Conservation (phyloP, 2,329 filamentous ascomycete genomes). For the Ceratocystis cacaofunesta region DNA sequence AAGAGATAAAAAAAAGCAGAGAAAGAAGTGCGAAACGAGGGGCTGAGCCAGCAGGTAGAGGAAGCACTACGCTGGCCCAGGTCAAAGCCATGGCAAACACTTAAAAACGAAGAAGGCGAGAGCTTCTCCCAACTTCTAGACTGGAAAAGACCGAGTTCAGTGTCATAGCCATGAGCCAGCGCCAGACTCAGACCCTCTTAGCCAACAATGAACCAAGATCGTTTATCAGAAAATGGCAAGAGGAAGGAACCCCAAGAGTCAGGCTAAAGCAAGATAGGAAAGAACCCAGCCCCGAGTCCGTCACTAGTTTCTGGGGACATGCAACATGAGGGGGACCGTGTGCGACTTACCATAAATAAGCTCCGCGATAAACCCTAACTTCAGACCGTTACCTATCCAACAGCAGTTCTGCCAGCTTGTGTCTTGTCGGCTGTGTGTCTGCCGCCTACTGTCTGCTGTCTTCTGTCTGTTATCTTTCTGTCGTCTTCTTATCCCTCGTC, state of each 20-base stretch:
- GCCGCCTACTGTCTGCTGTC: neutral
- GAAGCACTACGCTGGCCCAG: neutral
- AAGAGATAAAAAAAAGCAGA: neutral
- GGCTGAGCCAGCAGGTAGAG: neutral
- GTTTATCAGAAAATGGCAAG: neutral
- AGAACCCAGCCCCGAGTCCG: neutral
- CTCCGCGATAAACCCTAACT: neutral
- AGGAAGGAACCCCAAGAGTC: neutral
- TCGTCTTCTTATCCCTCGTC: too few relatives aligned
- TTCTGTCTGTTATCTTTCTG: too few relatives aligned
- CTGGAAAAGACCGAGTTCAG: neutral
- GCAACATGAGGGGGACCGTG: neutral
- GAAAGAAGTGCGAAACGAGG: neutral
- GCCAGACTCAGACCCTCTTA: neutral
- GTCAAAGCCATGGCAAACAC: neutral
- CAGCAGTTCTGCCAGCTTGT: neutral
- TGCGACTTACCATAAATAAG: conserved; percentile 4
- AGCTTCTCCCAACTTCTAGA: neutral
- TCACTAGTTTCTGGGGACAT: neutral
- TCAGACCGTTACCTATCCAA: neutral
- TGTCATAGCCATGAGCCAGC: neutral
- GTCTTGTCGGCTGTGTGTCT: neutral
- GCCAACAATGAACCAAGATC: neutral
- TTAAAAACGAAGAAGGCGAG: neutral
- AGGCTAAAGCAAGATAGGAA: neutral